These are phyloP conservation scores for Metschnikowia chrysomelidarum DNA, from an alignment of 805 yeast species.

Conservation along the genomic window DNA sequence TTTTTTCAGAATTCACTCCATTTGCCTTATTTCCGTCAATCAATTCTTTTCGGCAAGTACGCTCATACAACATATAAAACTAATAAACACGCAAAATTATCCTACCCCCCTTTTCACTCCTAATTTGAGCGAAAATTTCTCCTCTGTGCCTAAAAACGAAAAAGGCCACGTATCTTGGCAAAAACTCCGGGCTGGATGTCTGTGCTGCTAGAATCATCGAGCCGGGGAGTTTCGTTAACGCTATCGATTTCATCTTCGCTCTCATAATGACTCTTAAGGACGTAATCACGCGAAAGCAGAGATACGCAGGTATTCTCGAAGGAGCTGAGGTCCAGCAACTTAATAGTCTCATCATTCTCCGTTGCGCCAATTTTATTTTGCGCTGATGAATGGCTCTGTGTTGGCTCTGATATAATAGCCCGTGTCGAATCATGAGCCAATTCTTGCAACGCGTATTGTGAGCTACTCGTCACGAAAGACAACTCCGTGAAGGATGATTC, in stretches of 20 bases:
- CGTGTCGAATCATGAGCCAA: not conserved
- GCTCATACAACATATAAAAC: too few relatives aligned
- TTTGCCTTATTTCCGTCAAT: too few relatives aligned
- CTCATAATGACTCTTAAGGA: conserved; percentile 5
- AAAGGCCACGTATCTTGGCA: conserved; percentile 8
- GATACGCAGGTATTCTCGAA: not conserved
- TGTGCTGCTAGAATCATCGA: not conserved
- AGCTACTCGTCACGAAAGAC: conserved; percentile 13
- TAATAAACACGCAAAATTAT: too few relatives aligned
- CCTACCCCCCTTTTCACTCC: too few relatives aligned
- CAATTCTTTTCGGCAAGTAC: too few relatives aligned
- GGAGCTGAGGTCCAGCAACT: not conserved
- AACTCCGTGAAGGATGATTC: conserved; percentile 14
- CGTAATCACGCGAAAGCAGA: conserved; percentile 2
- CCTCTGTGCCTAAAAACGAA: conserved; percentile 1
- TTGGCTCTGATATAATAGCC: too few relatives aligned
- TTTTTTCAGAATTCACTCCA: too few relatives aligned
- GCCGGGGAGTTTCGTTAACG: not conserved
- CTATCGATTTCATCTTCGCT: conserved; percentile 9
- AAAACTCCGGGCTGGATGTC: conserved; percentile 4
- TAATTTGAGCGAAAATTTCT: too few relatives aligned
- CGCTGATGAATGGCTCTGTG: too few relatives aligned
- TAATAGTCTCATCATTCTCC: not conserved
- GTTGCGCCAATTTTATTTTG: conserved; percentile 1
- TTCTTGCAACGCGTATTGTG: conserved; percentile 4